Evolutionary conservation across 139 green algal species (phyloP).

Genomic region (Astrephomene gubernaculifera): DNA sequence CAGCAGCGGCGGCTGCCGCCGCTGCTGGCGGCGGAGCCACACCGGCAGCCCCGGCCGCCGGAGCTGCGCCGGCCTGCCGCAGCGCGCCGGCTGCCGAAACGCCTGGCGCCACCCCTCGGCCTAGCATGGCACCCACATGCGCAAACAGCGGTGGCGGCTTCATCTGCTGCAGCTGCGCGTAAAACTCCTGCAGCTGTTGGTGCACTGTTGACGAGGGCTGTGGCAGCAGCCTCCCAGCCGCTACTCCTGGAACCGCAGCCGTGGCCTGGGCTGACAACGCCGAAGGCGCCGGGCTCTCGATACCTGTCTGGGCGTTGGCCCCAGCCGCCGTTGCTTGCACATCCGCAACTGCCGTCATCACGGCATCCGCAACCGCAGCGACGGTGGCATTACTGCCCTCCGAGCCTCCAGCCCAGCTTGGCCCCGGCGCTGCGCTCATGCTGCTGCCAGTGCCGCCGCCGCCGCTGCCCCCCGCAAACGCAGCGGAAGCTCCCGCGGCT

Average conservation of each 20-base stretch:
- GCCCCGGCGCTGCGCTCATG: not conserved
- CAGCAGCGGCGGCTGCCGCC: not conserved
- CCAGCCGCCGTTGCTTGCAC: not conserved
- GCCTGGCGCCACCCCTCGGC: not conserved
- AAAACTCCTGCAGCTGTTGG: constrained; percentile 8
- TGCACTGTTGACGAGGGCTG: not conserved
- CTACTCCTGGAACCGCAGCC: not conserved
- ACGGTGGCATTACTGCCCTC: not conserved
- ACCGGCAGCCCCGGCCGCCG: not conserved
- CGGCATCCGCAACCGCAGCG: not conserved
- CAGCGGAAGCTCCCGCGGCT: too few species aligned
- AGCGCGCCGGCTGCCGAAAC: not conserved
- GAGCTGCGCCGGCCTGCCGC: not conserved
- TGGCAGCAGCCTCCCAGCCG: not conserved
- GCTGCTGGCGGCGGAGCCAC: not conserved
- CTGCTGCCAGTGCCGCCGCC: not conserved
- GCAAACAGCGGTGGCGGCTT: not conserved
- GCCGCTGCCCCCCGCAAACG: too few species aligned
- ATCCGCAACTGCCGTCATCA: not conserved
- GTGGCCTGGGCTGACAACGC: not conserved
- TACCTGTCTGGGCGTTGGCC: not conserved
- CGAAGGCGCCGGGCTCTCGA: not conserved
- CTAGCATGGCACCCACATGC: not conserved
- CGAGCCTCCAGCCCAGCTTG: not conserved
- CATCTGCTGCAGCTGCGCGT: constrained; percentile 3